Evolutionary conservation across 768 basidiomycete genomes (phyloP), one percentile per base, ranked within the genome.

Genomic region (Suillus subaureus): DNA sequence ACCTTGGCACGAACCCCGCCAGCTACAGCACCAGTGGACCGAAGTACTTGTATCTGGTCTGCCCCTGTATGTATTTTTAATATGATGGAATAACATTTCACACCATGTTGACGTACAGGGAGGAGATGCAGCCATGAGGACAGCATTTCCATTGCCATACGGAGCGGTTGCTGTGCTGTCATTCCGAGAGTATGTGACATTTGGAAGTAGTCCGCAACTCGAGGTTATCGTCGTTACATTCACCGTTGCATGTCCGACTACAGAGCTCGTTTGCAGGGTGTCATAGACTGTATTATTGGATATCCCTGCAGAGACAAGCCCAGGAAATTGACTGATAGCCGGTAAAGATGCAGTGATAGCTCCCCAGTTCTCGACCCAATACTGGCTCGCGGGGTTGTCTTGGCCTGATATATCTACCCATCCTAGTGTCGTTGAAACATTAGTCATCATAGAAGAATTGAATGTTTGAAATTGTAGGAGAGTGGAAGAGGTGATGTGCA

Each of bases 181-280:
- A n/a, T 15, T 18, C 6, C 7, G 33, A 33, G 13, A 28, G 21
- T 51, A 40, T 40, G 35, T 61, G 45, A 54, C 45, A 28, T 61
- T 42, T 42, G 40, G 40, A 16, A 42, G 1, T 6, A 42, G 6
- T 42, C 16, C 15, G 6, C 40, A 42, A 1, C 33, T 54, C 33
- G 51, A 42, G 5, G 33, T 23, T 23, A 66, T 55, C 4, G 43
- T 63, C 2, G 54, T 58, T n/a, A 62, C 61, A 56, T 63, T 63
- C 18, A 63, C 65, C 11, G 62, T 63, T 13, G 61, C 65, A 28
- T 60, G 60, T 28, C 65, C 55, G 2, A 49, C 21, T n/a, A 12
- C 61, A 7, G 39, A 6, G 13, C 9, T 51, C 6, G 52, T 40
- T n/a, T 16, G 11, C 35, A 60, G 18, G 21, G 55, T 62, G 12